Percentiles rank a stretch among this genome's conserved stretches.
These are phyloP conservation scores for Pleurostoma richardsiae DNA, from an alignment of 2,329 filamentous ascomycete genomes.

Conservation along the genomic window DNA sequence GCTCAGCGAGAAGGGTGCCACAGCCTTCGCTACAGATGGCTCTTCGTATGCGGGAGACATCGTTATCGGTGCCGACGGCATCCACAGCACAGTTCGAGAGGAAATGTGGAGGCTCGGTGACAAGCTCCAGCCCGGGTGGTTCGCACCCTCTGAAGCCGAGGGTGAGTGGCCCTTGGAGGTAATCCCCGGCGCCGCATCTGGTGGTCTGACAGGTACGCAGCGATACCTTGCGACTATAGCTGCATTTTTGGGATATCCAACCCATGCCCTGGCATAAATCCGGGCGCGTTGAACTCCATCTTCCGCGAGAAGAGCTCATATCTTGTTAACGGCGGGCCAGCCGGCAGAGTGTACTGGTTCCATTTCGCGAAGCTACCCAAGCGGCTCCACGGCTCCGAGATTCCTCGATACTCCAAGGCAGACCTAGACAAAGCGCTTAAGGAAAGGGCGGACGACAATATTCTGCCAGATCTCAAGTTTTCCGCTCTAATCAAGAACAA, in stretches of 20 bases:
- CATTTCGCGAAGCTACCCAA: slow-evolving; percentile 6
- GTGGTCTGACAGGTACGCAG: neutral
- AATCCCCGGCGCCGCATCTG: neutral
- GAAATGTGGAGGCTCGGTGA: slow-evolving; percentile 17
- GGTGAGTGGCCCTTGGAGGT: neutral
- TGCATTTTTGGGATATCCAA: slow-evolving; percentile 14
- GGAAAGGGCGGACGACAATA: slow-evolving; percentile 1
- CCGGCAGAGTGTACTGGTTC: slow-evolving; percentile 13
- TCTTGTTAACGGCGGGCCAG: slow-evolving; percentile 9
- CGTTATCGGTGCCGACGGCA: slow-evolving; percentile 33
- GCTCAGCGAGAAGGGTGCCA: slow-evolving; percentile 15
- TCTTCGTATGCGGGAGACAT: slow-evolving; percentile 21
- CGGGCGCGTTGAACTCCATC: too few species aligned
- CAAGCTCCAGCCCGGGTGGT: neutral
- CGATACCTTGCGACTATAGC: neutral
- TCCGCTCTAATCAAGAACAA: slow-evolving; percentile 7
- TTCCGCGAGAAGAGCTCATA: slow-evolving; percentile 3
- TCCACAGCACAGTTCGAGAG: slow-evolving; percentile 28
- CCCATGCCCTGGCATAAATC: too few species aligned
- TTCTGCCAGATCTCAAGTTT: slow-evolving; percentile 9
- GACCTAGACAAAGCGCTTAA: slow-evolving; percentile 5
- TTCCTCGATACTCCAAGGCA: slow-evolving; percentile 9
- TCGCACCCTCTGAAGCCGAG: neutral
- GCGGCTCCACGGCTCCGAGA: slow-evolving; percentile 6
- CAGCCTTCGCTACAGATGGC: slow-evolving; percentile 24